Evolutionary conservation across 2,329 filamentous ascomycete genomes (phyloP), one percentile per base, ranked within the genome.

Genomic region (Aureobasidium sp.): DNA sequence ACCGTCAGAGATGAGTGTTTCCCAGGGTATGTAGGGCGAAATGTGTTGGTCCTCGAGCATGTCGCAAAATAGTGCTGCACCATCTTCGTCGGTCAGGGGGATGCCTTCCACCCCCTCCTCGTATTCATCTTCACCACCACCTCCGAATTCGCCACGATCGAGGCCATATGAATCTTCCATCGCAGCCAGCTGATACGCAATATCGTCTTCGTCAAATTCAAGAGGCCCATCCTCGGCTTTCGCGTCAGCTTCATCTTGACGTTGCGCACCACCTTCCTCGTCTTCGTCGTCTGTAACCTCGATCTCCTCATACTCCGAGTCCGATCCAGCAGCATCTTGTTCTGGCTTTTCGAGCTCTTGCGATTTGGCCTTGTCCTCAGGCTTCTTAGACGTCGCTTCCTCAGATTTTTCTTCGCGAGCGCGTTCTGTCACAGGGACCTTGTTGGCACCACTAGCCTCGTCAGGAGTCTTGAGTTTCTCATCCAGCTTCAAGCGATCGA

Each of bases 141-240:
- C 86, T 63, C 87, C 88, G 70, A 91, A 91, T 69, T 92, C 88
- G 56, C 86, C 89, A 0, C 85, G 85, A 43, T 91, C 89, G 34
- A 92, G 79, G 0, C 86, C 90, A 67, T 92, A 92, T n/a, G 90
- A 87, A 67, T 89, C 83, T 60, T 89, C 91, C 90, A 97, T 96
- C 29, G 89, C 87, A 59, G 90, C 89, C 13, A 99, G 80, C 71
- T 99, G 94, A 71, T 87, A 92, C 39, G 90, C 92, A 68, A 99
- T 95, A 70, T 99, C 94, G 59, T 92, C 93, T 73, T 97, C 94
- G 62, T 89, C 90, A 69, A 96, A 96, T 69, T 97, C 93, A 8
- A 94, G 76, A 0, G 80, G 77, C 50, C 77, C 75, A 13, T 81
- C 76, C 9, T 76, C 75, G 10, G 67, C 15, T 66, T 69, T 10